Conservation (phyloP, 1,139 yeast genomes). For the Blastobotrys elegans region DNA sequence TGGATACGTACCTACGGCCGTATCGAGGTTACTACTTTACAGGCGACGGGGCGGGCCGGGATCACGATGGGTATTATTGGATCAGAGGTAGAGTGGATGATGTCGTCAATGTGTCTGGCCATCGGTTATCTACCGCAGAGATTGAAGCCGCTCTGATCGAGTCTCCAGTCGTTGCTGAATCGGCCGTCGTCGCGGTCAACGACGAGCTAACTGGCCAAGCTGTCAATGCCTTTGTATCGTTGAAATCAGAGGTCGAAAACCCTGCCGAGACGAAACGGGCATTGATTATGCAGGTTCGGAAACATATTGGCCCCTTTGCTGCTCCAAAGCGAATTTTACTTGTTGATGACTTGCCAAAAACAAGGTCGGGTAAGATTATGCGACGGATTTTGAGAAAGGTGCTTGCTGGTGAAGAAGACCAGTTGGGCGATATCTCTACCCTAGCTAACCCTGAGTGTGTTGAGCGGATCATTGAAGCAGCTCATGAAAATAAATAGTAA, state of each 20-base stretch:
- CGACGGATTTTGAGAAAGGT: conserved; percentile 95
- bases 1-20: conserved; percentile 92
- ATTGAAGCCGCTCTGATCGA: conserved; percentile 89
- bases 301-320: conserved; percentile 96
- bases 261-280: conserved; percentile 64
- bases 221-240: conserved; percentile 86
- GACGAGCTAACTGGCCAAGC: conserved; percentile 99
- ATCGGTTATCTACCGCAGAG: conserved; percentile 94
- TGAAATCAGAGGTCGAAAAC: conserved; percentile 55
- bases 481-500: conserved; percentile 16
- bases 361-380: conserved; percentile 98
- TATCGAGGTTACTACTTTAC: conserved; percentile 97
- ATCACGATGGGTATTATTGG: conserved; percentile 96
- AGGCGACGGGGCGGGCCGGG: conserved; percentile 99
- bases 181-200: conserved; percentile 91
- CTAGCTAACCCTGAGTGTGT: conserved; percentile 85
- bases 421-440: conserved; percentile 89
- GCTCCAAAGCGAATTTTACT: conserved; percentile 90
- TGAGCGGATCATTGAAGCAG: conserved; percentile 56
- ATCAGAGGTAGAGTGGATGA: conserved; percentile 98
- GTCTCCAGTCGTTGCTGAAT: conserved; percentile 76
- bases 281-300: conserved; percentile 80
- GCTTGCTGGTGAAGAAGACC: conserved; percentile 84
- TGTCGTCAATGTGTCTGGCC: conserved; percentile 96
- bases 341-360: conserved; percentile 91